Base-by-base conservation (phyloP, 345 rosid genomes). In the Salix exigua region DNA sequence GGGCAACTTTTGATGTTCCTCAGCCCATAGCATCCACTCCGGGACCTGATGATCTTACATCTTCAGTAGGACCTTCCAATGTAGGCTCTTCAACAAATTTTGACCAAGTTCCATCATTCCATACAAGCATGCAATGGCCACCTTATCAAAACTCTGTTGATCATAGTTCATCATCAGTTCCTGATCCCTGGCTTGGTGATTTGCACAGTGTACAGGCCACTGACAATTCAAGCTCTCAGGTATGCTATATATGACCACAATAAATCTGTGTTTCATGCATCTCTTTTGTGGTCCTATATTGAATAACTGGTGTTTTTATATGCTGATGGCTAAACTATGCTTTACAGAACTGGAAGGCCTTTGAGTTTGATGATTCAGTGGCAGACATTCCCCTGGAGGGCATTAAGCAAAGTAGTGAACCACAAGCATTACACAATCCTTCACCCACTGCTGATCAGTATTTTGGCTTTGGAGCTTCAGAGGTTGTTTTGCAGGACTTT, bases 1-100 rank as follows among this genome's bases (percentile, higher is more conserved):
- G 98, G 98, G 97, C 98, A 50, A 93, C 93, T 64, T 96, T 96
- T 87, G 97, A 92, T 75, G 87, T 82, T 44, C 82, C 88, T 76
- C 74, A 83, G 62, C 85, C 89, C 62, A 81, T 81, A 71, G 60
- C 83, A 69, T 78, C 88, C 35, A 61, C 53, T 31, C 72, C 79
- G 35, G 87, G 79, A 75, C 71, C 70, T 71, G 81, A 62, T 76
- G 81, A 71, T 80, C 50, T 70, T 64, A 60, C 78, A 33, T 67
- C 81, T 85, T 75, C 86, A 46, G 73, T 37, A 42, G 55, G 78
- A 71, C 66, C 73, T 71, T 76, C 83, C 19, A 60, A 77, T 31
- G 73, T 77, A 66, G 81, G 67, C 74, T 78, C 83, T 53, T 55
- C 85, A 60, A 74, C 84, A 73, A 81, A 74, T 72, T 75, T 76